These are phyloP conservation scores for Amaranthus cruentus DNA, from an alignment of 148 eudicot genomes.

Conservation along the genomic window DNA sequence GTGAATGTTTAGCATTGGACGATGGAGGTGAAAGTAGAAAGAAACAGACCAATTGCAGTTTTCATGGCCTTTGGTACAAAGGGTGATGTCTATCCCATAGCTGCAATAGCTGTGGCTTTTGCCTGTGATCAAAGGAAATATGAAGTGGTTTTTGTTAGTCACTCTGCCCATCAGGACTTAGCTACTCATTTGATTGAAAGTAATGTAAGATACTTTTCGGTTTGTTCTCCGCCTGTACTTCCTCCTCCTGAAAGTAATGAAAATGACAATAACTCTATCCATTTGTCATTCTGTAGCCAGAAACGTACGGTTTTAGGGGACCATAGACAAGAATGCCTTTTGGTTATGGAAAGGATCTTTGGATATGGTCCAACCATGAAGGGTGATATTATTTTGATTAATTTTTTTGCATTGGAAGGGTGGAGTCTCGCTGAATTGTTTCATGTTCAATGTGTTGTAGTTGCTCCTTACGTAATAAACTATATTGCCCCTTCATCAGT, in stretches of 20 bases:
- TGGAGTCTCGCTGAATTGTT: constrained; percentile 93
- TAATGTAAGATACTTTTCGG: constrained; percentile 42
- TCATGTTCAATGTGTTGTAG: constrained; percentile 67
- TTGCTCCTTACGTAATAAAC: constrained; percentile 88
- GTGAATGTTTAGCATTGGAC: too few relatives aligned
- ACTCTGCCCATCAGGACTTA: constrained; percentile 80
- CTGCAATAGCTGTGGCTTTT: constrained; percentile 84
- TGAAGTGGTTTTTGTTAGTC: constrained; percentile 62
- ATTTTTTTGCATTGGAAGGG: constrained; percentile 96
- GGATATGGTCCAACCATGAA: constrained; percentile 47
- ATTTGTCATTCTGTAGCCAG: constrained; percentile 41
- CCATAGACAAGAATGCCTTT: constrained; percentile 63
- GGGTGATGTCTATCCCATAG: constrained; percentile 84
- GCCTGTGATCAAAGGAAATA: constrained; percentile 60
- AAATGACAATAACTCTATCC: constrained; percentile 29
- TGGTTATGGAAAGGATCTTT: constrained; percentile 53
- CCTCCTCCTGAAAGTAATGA: constrained; percentile 45
- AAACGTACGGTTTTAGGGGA: constrained; percentile 45
- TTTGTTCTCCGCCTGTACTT: constrained; percentile 77
- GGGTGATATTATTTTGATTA: constrained; percentile 72
- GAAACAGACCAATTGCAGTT: constrained; percentile 54
- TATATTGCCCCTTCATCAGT: constrained; percentile 87
- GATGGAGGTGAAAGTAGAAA: constrained; percentile 23
- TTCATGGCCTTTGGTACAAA: constrained; percentile 98
- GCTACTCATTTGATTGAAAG: constrained; percentile 41